Evolutionary conservation across 1,284 basidiomycete species (phyloP).

Genomic region (Boletus mariae): DNA sequence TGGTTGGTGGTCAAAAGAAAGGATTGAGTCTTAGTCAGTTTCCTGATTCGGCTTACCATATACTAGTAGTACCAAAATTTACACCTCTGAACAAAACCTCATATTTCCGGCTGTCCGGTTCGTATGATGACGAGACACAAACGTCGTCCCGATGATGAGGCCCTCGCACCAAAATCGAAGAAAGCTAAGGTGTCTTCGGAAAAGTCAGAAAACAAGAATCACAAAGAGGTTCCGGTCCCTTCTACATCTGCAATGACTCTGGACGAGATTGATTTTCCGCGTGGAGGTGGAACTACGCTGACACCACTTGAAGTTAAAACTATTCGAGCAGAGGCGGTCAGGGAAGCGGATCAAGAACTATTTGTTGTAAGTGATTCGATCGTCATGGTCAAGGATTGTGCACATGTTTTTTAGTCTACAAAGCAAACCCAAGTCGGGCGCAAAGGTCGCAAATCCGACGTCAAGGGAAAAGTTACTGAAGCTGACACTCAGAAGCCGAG

Average conservation of each 20-base stretch:
- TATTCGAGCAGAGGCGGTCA: slow-evolving; percentile 78
- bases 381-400: slow-evolving; percentile 3
- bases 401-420: slow-evolving; percentile 15
- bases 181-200: slow-evolving; percentile 44
- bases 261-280: slow-evolving; percentile 91
- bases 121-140: slow-evolving; percentile 50
- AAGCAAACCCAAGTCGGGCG: slow-evolving; percentile 11
- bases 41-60: slow-evolving; percentile 13
- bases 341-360: slow-evolving; percentile 80
- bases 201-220: slow-evolving; percentile 26
- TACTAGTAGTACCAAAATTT: slow-evolving; percentile 9
- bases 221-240: slow-evolving; percentile 24
- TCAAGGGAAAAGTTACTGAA: slow-evolving; percentile 35
- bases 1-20: slow-evolving; percentile 2
- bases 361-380: slow-evolving; percentile 50
- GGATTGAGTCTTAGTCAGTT: not conserved
- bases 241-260: slow-evolving; percentile 43
- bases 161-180: slow-evolving; percentile 49
- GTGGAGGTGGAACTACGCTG: slow-evolving; percentile 81
- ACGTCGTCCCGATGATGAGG: slow-evolving; percentile 53
- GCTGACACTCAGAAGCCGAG: slow-evolving; percentile 37
- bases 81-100: not conserved
- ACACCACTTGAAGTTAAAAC: slow-evolving; percentile 91
- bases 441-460: slow-evolving; percentile 51
- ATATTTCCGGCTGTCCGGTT: not conserved